Evolutionary conservation across 257 asterid genomes (phyloP).

Genomic region (Solanum bulbocastanum): DNA sequence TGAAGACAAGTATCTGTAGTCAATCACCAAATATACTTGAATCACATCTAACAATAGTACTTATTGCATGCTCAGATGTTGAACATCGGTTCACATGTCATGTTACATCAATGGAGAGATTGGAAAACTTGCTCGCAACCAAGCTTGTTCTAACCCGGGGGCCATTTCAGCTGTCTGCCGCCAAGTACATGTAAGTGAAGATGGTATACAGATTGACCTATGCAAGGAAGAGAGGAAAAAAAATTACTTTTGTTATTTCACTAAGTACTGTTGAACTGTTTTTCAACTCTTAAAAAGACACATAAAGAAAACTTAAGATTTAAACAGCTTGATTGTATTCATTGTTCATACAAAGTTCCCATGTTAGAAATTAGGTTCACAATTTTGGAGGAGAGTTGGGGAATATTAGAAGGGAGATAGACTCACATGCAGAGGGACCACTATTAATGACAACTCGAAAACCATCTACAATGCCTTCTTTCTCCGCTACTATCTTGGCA

Average conservation of each 20-base stretch:
- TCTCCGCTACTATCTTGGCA: slow-evolving; percentile 85
- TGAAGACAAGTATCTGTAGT: not conserved
- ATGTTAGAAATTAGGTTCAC: not conserved
- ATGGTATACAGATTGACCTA: slow-evolving; percentile 97
- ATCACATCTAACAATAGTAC: not conserved
- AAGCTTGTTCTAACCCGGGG: slow-evolving; percentile 56
- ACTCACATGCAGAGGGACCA: slow-evolving; percentile 77
- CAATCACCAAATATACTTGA: not conserved
- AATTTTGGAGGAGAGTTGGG: not conserved
- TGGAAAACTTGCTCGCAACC: not conserved
- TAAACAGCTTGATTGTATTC: not conserved
- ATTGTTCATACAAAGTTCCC: not conserved
- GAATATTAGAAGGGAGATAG: not conserved
- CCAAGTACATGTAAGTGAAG: slow-evolving; percentile 95
- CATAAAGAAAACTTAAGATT: not conserved
- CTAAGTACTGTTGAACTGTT: not conserved
- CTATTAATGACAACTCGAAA: slow-evolving; percentile 85
- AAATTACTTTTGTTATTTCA: not conserved
- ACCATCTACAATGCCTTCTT: slow-evolving; percentile 81
- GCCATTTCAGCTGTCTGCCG: slow-evolving; percentile 97
- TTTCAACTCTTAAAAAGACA: not conserved
- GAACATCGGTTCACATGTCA: not conserved
- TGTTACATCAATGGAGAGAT: not conserved
- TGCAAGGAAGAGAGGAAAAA: not conserved
- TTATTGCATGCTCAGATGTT: not conserved